Base-by-base conservation (phyloP, 805 yeast species). In the Candida easanensis region DNA sequence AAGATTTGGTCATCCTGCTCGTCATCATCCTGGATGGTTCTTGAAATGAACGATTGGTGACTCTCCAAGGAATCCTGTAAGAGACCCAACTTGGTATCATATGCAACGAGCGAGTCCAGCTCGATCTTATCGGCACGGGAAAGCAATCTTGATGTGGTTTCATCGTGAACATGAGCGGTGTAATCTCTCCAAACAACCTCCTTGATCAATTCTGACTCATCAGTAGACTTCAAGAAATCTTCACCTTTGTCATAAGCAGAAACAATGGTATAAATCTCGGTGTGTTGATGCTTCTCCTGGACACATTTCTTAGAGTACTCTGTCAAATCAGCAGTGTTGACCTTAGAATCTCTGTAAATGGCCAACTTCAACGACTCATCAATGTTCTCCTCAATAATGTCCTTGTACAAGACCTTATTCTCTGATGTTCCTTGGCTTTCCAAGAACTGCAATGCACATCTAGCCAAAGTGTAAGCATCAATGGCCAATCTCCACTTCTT, bases 51-150 rank as follows among this genome's bases (percentile, higher is more conserved):
- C 14, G 66, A 66, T 41, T 68, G 68, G 54, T 87, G 91, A 25
- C 74, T 62, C 28, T 76, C 82, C 44, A 81, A 70, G 1, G 86
- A 78, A 38, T 82, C 84, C 41, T 80, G 80, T 90, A 95, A 88
- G 26, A 76, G 77, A 8, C 74, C 59, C 17, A 84, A 68, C 26
- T 79, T 71, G 0, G 55, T 52, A 55, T 87, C 93, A 58, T 72
- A 86, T 13, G 74, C 68, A 34, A 71, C 71, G 3, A 54, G 51
- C 15, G 60, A 68, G 11, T 64, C 56, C 14, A 67, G 53, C 13
- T 62, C 61, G 18, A 68, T 61, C 7, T 46, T 49, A 5, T 57
- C 55, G 5, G 71, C 71, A 37, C 68, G 65, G 64, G 73, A 69
- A 33, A 85, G 67, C 33, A 73, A 66, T 56, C 74, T 75, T 0